phyloP scores from a whole-genome alignment of 306 rosid genomes.

The Citrullus amarus region DNA sequence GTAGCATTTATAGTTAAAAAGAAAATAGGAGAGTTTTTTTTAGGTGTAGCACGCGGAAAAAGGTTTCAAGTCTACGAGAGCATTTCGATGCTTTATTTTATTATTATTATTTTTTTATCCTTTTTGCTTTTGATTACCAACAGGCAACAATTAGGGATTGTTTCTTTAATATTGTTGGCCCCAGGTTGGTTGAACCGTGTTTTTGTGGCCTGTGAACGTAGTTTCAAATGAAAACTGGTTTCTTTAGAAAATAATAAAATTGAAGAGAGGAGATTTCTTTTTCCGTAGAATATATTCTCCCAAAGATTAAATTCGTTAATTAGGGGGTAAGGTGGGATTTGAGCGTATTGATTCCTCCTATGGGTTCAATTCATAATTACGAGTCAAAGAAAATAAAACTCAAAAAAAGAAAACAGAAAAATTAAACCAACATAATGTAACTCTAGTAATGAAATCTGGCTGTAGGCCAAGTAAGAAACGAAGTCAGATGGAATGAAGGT shows the following conservation, averaged over 20 bases:
- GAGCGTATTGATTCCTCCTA: background rate
- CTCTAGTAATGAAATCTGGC: background rate
- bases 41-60: background rate
- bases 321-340: background rate
- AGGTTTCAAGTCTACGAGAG: background rate
- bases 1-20: background rate
- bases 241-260: background rate
- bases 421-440: background rate
- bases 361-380: background rate
- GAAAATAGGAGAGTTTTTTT: background rate
- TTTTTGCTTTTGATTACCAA: background rate
- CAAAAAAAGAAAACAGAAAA: background rate
- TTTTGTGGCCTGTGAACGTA: background rate
- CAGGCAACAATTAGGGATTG: background rate
- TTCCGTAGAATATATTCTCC: background rate
- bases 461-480: background rate
- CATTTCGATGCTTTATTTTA: background rate
- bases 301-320: background rate
- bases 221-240: background rate
- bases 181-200: background rate
- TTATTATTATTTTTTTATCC: no score
- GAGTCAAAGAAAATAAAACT: background rate
- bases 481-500: background rate
- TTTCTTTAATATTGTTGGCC: background rate
- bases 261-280: background rate